A percentile compares a stretch with the other conserved stretches of the same genome.
Conservation (phyloP, 2,329 filamentous ascomycete species). For the Ophiostoma ulmi region DNA sequence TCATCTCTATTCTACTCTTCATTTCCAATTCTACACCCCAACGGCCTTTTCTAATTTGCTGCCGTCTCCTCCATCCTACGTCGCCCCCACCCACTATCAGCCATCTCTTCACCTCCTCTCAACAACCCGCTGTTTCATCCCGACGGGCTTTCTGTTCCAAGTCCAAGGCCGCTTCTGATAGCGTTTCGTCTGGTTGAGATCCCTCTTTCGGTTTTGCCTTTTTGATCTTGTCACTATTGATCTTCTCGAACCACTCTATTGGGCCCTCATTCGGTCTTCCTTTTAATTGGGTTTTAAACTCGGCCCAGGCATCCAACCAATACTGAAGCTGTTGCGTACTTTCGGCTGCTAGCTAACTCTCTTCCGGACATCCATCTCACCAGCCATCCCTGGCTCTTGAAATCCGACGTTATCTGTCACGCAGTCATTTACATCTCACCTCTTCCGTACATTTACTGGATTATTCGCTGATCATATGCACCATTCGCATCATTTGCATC, state of each 20-base stretch:
- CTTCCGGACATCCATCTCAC: background rate
- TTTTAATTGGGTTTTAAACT: background rate
- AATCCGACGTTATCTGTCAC: background rate
- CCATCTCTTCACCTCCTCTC: background rate
- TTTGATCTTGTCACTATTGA: background rate
- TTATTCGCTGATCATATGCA: background rate
- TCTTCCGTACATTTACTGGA: background rate
- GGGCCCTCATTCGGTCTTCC: background rate
- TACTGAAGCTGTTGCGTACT: background rate
- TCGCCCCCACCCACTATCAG: background rate
- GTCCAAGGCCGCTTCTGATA: background rate
- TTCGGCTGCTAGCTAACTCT: background rate
- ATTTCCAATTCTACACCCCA: background rate
- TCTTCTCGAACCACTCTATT: background rate
- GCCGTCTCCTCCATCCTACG: slow-evolving; percentile 9
- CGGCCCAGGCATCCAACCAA: background rate
- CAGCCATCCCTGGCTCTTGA: background rate
- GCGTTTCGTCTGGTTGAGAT: background rate
- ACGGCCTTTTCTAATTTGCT: background rate
- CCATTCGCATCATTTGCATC: background rate
- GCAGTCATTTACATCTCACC: background rate
- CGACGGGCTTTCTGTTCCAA: slow-evolving; percentile 2
- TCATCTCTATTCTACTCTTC: background rate
- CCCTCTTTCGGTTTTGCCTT: background rate
- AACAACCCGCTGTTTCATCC: background rate